These are phyloP conservation scores for Starmerella stigmatis DNA, from an alignment of 805 yeast genomes.

Conservation along the genomic window DNA sequence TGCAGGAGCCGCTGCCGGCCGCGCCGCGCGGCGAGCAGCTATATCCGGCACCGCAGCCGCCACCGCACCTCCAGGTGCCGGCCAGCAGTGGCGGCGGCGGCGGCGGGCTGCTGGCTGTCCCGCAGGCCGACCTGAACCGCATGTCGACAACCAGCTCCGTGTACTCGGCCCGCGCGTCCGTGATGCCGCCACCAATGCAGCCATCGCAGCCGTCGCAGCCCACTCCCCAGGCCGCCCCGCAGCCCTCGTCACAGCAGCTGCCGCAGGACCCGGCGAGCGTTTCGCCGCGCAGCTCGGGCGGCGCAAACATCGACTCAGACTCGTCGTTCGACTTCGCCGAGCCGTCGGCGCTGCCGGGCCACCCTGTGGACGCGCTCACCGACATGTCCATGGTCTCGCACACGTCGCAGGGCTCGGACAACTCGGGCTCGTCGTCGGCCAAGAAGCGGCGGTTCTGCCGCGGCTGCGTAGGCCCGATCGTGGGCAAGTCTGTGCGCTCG, in stretches of 20 bases:
- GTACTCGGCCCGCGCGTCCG: conserved; percentile 10
- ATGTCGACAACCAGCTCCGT: conserved; percentile 14
- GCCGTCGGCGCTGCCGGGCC: conserved; percentile 3
- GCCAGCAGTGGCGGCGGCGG: neutral
- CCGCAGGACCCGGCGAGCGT: neutral
- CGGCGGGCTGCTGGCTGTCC: conserved; percentile 4
- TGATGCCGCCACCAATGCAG: neutral
- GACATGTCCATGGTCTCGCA: too few species aligned
- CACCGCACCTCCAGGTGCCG: neutral
- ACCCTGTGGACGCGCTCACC: too few species aligned
- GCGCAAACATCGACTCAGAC: conserved; percentile 7
- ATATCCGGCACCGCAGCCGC: neutral
- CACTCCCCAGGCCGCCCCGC: neutral
- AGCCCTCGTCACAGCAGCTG: neutral
- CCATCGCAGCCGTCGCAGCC: neutral
- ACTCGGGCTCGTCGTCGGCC: neutral
- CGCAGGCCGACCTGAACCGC: neutral
- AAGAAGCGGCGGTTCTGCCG: conserved; percentile 43
- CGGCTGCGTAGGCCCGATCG: conserved; percentile 48
- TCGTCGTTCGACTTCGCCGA: conserved; percentile 16
- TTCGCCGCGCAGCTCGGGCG: too few species aligned
- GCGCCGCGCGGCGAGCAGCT: neutral
- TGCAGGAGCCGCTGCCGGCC: neutral
- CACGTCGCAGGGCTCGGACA: neutral
- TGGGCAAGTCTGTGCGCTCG: conserved; percentile 65